A percentile compares a stretch with the other conserved stretches of the same genome.
These are phyloP conservation scores for Candida pseudofarinosa DNA, from an alignment of 805 yeast species.

Conservation along the genomic window DNA sequence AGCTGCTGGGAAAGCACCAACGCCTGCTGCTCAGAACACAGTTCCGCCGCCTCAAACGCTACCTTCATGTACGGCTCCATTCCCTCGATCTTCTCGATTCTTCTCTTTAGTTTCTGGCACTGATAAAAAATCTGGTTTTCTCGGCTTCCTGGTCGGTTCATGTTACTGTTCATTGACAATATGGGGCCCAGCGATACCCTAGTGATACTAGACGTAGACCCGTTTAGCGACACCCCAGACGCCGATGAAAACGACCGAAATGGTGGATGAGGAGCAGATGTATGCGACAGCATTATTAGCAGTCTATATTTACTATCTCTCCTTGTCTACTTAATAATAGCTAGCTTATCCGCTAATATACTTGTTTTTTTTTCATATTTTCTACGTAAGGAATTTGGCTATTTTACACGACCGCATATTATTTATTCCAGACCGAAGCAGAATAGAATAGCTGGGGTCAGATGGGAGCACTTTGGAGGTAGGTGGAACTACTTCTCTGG, in stretches of 20 bases:
- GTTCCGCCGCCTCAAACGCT: constrained; percentile 65
- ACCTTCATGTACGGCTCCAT: constrained; percentile 62
- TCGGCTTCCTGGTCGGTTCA: constrained; percentile 61
- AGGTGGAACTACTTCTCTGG: constrained; percentile 5
- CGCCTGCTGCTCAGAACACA: constrained; percentile 70
- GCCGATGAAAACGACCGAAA: constrained; percentile 38
- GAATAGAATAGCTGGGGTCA: not conserved
- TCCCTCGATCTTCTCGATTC: constrained; percentile 59
- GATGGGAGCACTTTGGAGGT: not conserved
- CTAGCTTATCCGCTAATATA: not conserved
- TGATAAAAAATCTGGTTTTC: constrained; percentile 69
- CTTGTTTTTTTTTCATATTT: not conserved
- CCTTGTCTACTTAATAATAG: not conserved
- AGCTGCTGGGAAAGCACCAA: constrained; percentile 41
- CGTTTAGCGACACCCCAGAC: constrained; percentile 26
- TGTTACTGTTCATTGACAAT: constrained; percentile 36
- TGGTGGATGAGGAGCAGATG: constrained; percentile 21
- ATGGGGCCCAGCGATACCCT: constrained; percentile 46
- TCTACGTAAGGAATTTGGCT: not conserved
- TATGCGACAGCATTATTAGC: constrained; percentile 9
- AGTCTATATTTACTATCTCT: not conserved
- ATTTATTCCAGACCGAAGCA: not conserved
- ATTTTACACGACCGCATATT: not conserved
- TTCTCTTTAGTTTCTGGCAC: constrained; percentile 51
- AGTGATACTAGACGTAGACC: constrained; percentile 30